Conservation (phyloP, 2,329 filamentous ascomycete genomes). For the Ophiostoma pallidulum region DNA sequence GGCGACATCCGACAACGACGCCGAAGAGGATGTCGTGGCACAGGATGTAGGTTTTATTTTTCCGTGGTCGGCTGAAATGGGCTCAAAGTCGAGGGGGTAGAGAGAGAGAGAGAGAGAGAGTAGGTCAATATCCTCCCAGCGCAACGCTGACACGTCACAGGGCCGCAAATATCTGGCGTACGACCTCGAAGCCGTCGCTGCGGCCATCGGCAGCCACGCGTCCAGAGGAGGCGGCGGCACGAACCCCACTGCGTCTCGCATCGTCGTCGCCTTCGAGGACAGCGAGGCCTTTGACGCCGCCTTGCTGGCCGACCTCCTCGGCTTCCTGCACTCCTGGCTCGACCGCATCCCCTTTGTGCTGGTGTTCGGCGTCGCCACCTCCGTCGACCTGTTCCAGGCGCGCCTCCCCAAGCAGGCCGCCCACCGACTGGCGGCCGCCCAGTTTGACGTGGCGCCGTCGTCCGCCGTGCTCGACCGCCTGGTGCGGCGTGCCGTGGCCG, state of each 20-base stretch:
- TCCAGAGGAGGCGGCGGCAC: constrained; percentile 26
- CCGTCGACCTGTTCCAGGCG: constrained; percentile 68
- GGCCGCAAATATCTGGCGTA: constrained; percentile 64
- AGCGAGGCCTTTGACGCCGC: constrained; percentile 70
- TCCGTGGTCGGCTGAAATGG: too few relatives aligned
- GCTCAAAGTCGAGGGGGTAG: too few relatives aligned
- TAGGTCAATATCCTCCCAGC: too few relatives aligned
- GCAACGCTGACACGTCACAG: constrained; percentile 25
- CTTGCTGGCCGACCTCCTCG: constrained; percentile 62
- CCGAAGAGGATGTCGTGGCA: constrained; percentile 44
- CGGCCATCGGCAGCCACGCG: constrained; percentile 39
- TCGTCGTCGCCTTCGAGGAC: constrained; percentile 68
- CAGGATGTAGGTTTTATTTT: constrained; percentile 40
- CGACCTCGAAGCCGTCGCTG: constrained; percentile 62
- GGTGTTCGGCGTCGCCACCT: constrained; percentile 73
- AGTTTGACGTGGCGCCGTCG: constrained; percentile 70
- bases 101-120: too few relatives aligned
- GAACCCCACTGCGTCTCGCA: constrained; percentile 40
- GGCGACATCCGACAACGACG: constrained; percentile 31
- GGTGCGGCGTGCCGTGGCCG: constrained; percentile 56
- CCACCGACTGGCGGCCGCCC: constrained; percentile 56
- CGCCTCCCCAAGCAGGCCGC: constrained; percentile 61
- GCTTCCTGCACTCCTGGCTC: constrained; percentile 59
- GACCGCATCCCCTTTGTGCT: constrained; percentile 68
- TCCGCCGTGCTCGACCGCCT: constrained; percentile 63